Evolutionary conservation across 2,329 filamentous ascomycete genomes (phyloP).

Genomic region (Pleomassaria siparia): DNA sequence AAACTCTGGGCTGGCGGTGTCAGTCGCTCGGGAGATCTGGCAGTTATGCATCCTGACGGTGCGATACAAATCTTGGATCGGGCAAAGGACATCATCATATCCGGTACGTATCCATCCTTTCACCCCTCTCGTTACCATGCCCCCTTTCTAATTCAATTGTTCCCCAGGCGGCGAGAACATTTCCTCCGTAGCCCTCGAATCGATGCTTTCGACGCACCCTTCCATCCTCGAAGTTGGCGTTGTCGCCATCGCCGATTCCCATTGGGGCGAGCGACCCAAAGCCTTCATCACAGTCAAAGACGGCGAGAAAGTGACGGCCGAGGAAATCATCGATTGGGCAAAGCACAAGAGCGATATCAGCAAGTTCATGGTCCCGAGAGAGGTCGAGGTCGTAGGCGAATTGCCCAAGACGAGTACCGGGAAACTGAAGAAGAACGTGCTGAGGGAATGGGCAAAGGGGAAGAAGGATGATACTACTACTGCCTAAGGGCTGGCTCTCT

Average conservation of each 20-base stretch:
- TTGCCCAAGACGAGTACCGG: slow-evolving; percentile 96
- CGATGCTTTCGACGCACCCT: slow-evolving; percentile 84
- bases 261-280: slow-evolving; percentile 96
- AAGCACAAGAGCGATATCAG: slow-evolving; percentile 78
- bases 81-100: slow-evolving; percentile 98
- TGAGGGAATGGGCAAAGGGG: slow-evolving; percentile 77
- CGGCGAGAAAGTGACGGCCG: slow-evolving; percentile 60
- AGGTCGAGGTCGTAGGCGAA: slow-evolving; percentile 78
- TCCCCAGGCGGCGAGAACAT: slow-evolving; percentile 90
- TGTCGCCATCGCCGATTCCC: slow-evolving; percentile 80
- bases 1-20: slow-evolving; percentile 88
- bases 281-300: slow-evolving; percentile 83
- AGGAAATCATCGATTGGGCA: slow-evolving; percentile 83
- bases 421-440: slow-evolving; percentile 92
- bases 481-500: too few species aligned
- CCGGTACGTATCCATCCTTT: slow-evolving; percentile 57
- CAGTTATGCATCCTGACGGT: slow-evolving; percentile 90
- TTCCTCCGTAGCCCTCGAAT: slow-evolving; percentile 87
- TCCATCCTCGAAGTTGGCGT: slow-evolving; percentile 90
- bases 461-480: background rate
- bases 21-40: slow-evolving; percentile 86
- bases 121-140: too few species aligned
- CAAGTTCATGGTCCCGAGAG: slow-evolving; percentile 80
- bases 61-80: slow-evolving; percentile 90
- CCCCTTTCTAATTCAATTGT: background rate